phyloP scores from a whole-genome alignment of 2,329 filamentous ascomycete genomes.

The Trichoderma brevicompactum region DNA sequence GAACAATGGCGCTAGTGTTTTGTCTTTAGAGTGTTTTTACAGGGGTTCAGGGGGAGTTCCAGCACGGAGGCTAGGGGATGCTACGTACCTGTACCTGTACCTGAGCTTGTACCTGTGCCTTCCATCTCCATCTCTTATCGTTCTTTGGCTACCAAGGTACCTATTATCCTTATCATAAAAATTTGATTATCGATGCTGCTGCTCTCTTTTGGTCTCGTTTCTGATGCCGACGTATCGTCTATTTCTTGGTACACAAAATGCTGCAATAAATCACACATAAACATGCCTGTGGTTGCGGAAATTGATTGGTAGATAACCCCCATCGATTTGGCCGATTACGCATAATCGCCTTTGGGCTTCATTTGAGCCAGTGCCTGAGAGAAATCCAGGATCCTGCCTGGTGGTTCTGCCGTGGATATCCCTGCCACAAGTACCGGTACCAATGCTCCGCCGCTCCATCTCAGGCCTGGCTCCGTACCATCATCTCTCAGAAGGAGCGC shows the following conservation, averaged over 20 bases:
- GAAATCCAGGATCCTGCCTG: neutral
- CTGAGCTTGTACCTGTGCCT: neutral
- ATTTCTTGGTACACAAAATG: too few relatives aligned
- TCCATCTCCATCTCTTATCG: too few relatives aligned
- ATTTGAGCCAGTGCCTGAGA: neutral
- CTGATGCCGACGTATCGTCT: too few relatives aligned
- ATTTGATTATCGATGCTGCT: too few relatives aligned
- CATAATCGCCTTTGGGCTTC: conserved; percentile 7
- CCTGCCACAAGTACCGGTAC: conserved; percentile 10
- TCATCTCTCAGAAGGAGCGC: neutral
- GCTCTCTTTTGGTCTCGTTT: too few relatives aligned
- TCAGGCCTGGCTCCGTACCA: neutral
- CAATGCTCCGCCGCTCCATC: neutral
- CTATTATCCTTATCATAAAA: too few relatives aligned
- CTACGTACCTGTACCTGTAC: neutral
- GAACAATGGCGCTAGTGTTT: conserved; percentile 31
- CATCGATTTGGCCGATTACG: conserved; percentile 2
- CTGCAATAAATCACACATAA: too few relatives aligned
- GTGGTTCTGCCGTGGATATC: neutral
- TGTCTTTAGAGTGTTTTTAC: neutral
- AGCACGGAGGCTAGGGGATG: neutral
- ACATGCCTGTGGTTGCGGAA: conserved; percentile 1
- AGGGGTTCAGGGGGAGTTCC: conserved; percentile 9
- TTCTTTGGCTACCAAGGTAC: too few relatives aligned
- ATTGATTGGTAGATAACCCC: conserved; percentile 13